These are phyloP conservation scores for Penicillium thymicola DNA, from an alignment of 2,329 filamentous ascomycete genomes.

Conservation along the genomic window DNA sequence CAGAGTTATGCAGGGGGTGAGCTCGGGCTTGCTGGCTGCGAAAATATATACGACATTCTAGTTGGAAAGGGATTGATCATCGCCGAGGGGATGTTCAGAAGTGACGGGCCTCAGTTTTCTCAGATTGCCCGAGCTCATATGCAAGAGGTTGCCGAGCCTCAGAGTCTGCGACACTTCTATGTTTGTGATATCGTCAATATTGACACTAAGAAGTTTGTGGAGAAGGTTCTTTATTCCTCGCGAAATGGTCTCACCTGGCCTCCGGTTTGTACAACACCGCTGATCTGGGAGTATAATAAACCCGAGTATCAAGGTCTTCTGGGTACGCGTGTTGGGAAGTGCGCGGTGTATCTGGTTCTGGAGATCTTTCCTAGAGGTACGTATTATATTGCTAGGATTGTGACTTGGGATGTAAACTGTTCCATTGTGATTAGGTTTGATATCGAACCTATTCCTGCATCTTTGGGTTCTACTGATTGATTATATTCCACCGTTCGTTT, in stretches of 20 bases:
- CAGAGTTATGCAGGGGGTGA: not conserved
- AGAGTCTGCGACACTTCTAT: not conserved
- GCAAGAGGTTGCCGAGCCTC: not conserved
- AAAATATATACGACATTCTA: not conserved
- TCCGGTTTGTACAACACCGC: not conserved
- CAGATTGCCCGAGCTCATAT: not conserved
- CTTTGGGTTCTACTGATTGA: not conserved
- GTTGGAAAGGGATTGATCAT: not conserved
- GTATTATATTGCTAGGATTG: constrained; percentile 1
- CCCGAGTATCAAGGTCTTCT: constrained; percentile 1
- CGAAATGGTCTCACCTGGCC: not conserved
- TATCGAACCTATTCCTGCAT: not conserved
- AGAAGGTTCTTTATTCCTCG: not conserved
- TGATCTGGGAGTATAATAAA: not conserved
- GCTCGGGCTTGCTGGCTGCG: not conserved
- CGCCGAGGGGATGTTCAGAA: not conserved
- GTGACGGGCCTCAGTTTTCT: not conserved
- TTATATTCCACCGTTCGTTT: not conserved
- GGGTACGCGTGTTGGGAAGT: constrained; percentile 1
- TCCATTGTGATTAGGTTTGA: constrained; percentile 2
- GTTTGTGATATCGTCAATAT: not conserved
- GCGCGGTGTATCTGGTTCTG: not conserved
- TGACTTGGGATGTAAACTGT: not conserved
- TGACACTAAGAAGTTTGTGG: not conserved
- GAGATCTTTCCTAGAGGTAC: not conserved